phyloP scores from a whole-genome alignment of 2,329 filamentous ascomycete species.

The Colletotrichum truncatum region DNA sequence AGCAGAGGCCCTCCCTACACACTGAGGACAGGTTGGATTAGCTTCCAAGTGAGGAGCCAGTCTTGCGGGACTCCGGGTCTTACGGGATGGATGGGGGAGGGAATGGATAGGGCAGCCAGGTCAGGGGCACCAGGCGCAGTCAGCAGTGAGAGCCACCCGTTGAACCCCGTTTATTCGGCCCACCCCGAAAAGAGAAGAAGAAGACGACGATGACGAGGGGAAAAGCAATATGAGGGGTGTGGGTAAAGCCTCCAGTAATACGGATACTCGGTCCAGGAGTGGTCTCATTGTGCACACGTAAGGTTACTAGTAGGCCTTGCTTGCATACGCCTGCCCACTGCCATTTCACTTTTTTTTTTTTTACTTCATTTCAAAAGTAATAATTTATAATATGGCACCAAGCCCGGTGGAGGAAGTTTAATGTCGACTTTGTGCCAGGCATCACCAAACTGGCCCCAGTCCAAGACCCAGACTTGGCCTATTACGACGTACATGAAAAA shows the following conservation, averaged over 20 bases:
- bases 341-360: too few species aligned
- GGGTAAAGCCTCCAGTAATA: constrained; percentile 20
- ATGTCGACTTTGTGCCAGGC: not conserved
- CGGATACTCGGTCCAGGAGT: constrained; percentile 13
- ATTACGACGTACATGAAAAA: too few species aligned
- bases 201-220: not conserved
- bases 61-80: constrained; percentile 7
- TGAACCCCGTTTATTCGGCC: constrained; percentile 14
- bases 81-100: constrained; percentile 11
- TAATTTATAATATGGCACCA: constrained; percentile 5
- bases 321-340: constrained; percentile 16
- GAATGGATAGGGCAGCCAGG: constrained; percentile 11
- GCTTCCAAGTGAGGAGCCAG: not conserved
- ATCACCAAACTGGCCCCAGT: too few species aligned
- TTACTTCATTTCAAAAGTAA: not conserved
- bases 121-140: constrained; percentile 18
- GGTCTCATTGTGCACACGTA: constrained; percentile 11
- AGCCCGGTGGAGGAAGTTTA: not conserved
- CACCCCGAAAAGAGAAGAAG: constrained; percentile 3
- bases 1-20: too few species aligned
- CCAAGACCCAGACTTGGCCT: too few species aligned
- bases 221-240: constrained; percentile 14
- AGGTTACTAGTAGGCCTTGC: too few species aligned
- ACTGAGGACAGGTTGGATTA: not conserved
- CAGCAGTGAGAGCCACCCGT: not conserved